These are phyloP conservation scores for Penicillium paneum DNA, from an alignment of 2,329 filamentous ascomycete genomes.

Conservation along the genomic window DNA sequence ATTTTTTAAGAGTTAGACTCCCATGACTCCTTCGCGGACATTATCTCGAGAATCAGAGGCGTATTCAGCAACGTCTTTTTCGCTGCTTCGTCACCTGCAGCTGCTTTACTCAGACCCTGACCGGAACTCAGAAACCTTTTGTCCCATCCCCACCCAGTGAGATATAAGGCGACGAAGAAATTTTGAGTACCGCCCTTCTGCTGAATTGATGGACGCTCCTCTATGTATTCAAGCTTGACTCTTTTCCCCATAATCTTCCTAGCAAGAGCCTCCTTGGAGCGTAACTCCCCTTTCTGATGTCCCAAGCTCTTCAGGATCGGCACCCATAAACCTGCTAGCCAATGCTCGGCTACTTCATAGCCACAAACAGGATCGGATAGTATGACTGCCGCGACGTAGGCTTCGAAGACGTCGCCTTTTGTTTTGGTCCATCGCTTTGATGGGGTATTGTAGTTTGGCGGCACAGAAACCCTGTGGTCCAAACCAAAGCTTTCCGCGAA, in stretches of 20 bases:
- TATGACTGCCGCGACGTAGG: constrained; percentile 78
- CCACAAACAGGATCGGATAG: constrained; percentile 64
- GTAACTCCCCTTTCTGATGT: constrained; percentile 29
- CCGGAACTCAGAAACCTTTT: constrained; percentile 46
- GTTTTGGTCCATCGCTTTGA: constrained; percentile 65
- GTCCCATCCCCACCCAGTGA: constrained; percentile 48
- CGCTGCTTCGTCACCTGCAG: constrained; percentile 47
- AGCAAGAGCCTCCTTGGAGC: constrained; percentile 54
- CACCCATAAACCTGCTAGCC: constrained; percentile 74
- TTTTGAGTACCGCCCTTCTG: constrained; percentile 39
- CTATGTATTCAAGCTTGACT: constrained; percentile 59
- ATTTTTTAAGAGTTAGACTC: neutral
- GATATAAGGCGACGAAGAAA: constrained; percentile 47
- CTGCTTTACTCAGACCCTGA: constrained; percentile 43
- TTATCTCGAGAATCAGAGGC: constrained; percentile 40
- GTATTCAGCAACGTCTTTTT: constrained; percentile 39
- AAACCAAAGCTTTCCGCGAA: constrained; percentile 71
- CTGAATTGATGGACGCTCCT: constrained; percentile 37
- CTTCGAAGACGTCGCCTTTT: constrained; percentile 83
- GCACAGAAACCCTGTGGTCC: constrained; percentile 60
- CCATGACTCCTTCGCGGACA: constrained; percentile 30
- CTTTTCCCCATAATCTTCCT: constrained; percentile 55
- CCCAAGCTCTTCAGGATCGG: constrained; percentile 52
- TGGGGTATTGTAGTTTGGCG: constrained; percentile 44
- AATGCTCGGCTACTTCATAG: constrained; percentile 59